Conservation (phyloP, 352 stramenopile genomes). For the Globisporangium acanthophoron region DNA sequence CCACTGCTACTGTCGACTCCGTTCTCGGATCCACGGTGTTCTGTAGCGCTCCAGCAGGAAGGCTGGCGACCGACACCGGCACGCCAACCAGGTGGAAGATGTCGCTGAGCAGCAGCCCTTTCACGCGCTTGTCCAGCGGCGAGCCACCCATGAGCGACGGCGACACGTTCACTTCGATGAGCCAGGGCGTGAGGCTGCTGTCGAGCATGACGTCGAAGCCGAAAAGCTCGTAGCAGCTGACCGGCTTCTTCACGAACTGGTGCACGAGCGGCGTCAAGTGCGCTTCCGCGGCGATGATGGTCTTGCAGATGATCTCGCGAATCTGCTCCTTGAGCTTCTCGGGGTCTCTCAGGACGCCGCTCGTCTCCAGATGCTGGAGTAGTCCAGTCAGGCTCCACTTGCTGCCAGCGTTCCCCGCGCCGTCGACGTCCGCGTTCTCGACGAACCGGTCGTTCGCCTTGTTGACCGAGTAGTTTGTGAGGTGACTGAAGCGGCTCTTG, state of each 20-base stretch:
- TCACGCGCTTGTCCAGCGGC: constrained; percentile 87
- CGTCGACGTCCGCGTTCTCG: constrained; percentile 57
- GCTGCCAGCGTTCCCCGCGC: constrained; percentile 30
- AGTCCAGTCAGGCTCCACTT: constrained; percentile 81
- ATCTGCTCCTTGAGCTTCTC: constrained; percentile 32
- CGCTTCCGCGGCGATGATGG: background rate
- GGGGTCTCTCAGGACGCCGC: constrained; percentile 8
- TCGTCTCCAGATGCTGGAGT: constrained; percentile 37
- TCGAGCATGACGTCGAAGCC: constrained; percentile 88
- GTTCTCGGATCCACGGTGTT: constrained; percentile 39
- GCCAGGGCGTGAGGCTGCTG: constrained; percentile 64
- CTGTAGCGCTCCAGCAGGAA: constrained; percentile 29
- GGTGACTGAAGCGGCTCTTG: constrained; percentile 79
- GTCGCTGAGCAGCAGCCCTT: constrained; percentile 85
- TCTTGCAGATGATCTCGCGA: constrained; percentile 18
- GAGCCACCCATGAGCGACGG: constrained; percentile 83
- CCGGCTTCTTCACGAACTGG: constrained; percentile 87
- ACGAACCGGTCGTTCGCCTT: constrained; percentile 85
- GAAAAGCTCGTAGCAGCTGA: constrained; percentile 87
- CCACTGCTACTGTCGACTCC: constrained; percentile 29
- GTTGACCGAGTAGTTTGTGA: constrained; percentile 93
- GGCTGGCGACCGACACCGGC: constrained; percentile 14
- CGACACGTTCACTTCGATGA: constrained; percentile 91
- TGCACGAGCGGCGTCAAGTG: constrained; percentile 41
- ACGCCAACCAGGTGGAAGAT: constrained; percentile 77